These are phyloP conservation scores for Neofusicoccum kwambonambiense DNA, from an alignment of 2,329 filamentous ascomycete species.

Conservation along the genomic window DNA sequence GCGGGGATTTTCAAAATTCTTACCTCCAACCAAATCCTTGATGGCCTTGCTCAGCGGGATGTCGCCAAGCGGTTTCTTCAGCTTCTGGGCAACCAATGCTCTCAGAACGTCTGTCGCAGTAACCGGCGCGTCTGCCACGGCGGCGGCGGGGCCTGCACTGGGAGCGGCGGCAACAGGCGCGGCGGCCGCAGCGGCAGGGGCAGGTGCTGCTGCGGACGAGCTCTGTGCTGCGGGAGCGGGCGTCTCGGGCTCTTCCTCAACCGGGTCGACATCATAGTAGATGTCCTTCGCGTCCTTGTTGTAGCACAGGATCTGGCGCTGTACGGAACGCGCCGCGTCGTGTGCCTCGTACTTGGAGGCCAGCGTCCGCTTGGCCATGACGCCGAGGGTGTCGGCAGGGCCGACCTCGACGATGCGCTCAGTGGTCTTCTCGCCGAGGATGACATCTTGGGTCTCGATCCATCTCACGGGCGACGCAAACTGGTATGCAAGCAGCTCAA, in stretches of 20 bases:
- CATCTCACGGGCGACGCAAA: conserved; percentile 98
- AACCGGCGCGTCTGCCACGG: conserved; percentile 83
- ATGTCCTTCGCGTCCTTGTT: conserved; percentile 99
- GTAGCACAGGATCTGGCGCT: conserved; percentile 97
- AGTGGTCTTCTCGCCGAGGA: conserved; percentile 91
- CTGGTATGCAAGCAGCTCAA: conserved; percentile 98
- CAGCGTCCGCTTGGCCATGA: conserved; percentile 94
- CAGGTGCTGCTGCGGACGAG: conserved; percentile 46
- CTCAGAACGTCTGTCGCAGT: conserved; percentile 87
- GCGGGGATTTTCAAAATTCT: conserved; percentile 37
- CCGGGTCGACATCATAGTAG: conserved; percentile 96
- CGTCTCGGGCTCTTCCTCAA: conserved; percentile 78
- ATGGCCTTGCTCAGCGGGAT: conserved; percentile 94
- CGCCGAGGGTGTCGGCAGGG: conserved; percentile 92
- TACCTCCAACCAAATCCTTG: conserved; percentile 96
- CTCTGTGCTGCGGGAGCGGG: conserved; percentile 45
- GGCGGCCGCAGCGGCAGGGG: conserved; percentile 55
- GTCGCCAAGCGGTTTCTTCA: conserved; percentile 89
- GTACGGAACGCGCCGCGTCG: conserved; percentile 92
- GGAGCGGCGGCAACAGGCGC: conserved; percentile 55
- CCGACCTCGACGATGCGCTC: conserved; percentile 98
- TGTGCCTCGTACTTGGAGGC: conserved; percentile 98
- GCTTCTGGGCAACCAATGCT: conserved; percentile 88
- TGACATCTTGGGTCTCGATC: conserved; percentile 99
- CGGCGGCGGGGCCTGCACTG: conserved; percentile 79